Percentiles rank a stretch among this genome's conserved stretches.
Evolutionary conservation across 306 rosid species (phyloP).

Genomic region (Prunus armeniaca): DNA sequence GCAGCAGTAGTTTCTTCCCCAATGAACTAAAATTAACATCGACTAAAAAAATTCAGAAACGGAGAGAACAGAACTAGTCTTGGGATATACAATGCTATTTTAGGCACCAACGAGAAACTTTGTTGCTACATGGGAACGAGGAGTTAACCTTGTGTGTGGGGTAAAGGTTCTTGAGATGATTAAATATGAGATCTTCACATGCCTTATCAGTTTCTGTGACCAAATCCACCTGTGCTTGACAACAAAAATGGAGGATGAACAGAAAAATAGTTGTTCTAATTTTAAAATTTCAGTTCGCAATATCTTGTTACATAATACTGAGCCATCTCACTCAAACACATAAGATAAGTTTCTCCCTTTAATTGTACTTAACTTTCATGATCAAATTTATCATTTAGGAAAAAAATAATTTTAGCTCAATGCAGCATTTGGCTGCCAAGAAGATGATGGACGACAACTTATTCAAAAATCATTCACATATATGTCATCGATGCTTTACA

Average conservation of each 20-base stretch:
- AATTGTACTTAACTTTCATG: neutral
- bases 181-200: constrained; percentile 85
- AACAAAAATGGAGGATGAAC: constrained; percentile 11
- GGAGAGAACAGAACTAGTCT: neutral
- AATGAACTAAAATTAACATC: constrained; percentile 57
- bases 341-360: neutral
- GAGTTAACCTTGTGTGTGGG: constrained; percentile 79
- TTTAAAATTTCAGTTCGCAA: neutral
- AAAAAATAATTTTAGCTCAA: neutral
- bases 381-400: neutral
- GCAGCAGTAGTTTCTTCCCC: constrained; percentile 99
- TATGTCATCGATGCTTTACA: neutral
- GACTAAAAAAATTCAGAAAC: constrained; percentile 10
- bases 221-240: constrained; percentile 77
- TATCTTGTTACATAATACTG: neutral
- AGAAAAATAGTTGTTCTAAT: neutral
- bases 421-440: constrained; percentile 10
- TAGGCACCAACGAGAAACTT: constrained; percentile 11
- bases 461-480: neutral
- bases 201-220: constrained; percentile 99
- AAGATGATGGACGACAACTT: neutral
- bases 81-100: neutral
- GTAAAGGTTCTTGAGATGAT: constrained; percentile 68
- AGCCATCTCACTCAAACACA: neutral
- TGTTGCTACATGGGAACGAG: constrained; percentile 1